phyloP scores from a whole-genome alignment of 441 rosid genomes.

The Theobroma grandiflorum region DNA sequence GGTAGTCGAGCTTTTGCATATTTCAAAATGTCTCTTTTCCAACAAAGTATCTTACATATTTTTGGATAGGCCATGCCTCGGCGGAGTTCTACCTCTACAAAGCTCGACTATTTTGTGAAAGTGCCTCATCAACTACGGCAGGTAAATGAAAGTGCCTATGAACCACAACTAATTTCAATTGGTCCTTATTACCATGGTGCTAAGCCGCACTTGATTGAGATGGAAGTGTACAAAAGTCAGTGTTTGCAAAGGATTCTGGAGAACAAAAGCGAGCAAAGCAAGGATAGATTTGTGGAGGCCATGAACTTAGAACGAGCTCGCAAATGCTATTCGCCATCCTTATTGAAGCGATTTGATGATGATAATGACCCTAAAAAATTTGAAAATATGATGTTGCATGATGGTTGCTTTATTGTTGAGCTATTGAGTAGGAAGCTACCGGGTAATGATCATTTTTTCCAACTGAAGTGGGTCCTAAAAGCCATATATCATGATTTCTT shows the following conservation, averaged over 20 bases:
- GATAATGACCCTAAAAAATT: too few relatives aligned
- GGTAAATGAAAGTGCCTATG: slow-evolving; percentile 21
- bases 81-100: too few relatives aligned
- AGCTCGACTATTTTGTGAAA: background rate
- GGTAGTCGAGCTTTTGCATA: too few relatives aligned
- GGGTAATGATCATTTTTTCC: background rate
- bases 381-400: background rate
- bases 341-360: too few relatives aligned
- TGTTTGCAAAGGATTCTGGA: background rate
- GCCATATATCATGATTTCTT: background rate
- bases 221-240: slow-evolving; percentile 24
- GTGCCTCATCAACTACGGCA: slow-evolving; percentile 15
- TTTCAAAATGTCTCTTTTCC: too few relatives aligned
- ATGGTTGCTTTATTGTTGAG: slow-evolving; percentile 13
- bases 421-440: background rate
- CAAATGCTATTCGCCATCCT: background rate
- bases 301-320: background rate
- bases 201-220: background rate
- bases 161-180: slow-evolving; percentile 11
- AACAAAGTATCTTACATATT: too few relatives aligned
- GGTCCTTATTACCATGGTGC: slow-evolving; percentile 33
- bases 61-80: too few relatives aligned
- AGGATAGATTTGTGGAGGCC: too few relatives aligned
- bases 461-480: background rate
- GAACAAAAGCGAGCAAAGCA: too few relatives aligned